Percentiles rank a stretch among this genome's conserved stretches.
Conservation (phyloP, 1,139 yeast species). For the Lipomyces yarrowii region DNA sequence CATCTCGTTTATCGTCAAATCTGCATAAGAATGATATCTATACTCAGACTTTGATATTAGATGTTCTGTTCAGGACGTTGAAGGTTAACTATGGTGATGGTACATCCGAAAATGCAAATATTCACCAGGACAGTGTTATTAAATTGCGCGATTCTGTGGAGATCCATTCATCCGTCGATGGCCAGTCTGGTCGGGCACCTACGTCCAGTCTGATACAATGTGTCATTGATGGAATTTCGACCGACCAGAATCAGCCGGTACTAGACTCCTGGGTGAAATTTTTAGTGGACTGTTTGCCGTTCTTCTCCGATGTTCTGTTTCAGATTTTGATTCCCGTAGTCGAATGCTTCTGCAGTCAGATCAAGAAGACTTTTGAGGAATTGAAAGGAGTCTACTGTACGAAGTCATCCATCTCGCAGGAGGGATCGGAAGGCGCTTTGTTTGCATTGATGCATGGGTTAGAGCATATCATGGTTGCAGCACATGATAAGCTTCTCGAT, state of each 20-base stretch:
- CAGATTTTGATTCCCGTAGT: constrained; percentile 55
- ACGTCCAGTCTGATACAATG: constrained; percentile 38
- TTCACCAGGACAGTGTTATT: constrained; percentile 27
- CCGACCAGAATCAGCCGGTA: constrained; percentile 44
- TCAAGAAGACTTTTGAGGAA: constrained; percentile 35
- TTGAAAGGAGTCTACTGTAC: constrained; percentile 30
- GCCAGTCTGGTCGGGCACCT: constrained; percentile 16
- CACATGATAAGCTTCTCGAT: constrained; percentile 58
- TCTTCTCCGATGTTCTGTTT: constrained; percentile 56
- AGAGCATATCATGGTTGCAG: constrained; percentile 60
- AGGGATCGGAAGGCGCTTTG: constrained; percentile 39
- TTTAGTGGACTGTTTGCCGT: constrained; percentile 50
- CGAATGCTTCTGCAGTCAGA: constrained; percentile 53
- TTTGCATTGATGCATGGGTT: constrained; percentile 62
- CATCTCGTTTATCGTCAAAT: constrained; percentile 25
- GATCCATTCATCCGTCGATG: constrained; percentile 9
- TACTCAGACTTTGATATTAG: constrained; percentile 28
- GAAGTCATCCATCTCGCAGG: constrained; percentile 12
- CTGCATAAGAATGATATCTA: constrained; percentile 27
- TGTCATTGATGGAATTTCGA: constrained; percentile 46
- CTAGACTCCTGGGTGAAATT: constrained; percentile 54
- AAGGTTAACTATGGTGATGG: constrained; percentile 28
- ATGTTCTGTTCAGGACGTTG: constrained; percentile 27
- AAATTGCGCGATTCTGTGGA: constrained; percentile 30
- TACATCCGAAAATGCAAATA: constrained; percentile 18